Evolutionary conservation across 73 alveolate species (phyloP).

Genomic region (Paramecium primaurelia): DNA sequence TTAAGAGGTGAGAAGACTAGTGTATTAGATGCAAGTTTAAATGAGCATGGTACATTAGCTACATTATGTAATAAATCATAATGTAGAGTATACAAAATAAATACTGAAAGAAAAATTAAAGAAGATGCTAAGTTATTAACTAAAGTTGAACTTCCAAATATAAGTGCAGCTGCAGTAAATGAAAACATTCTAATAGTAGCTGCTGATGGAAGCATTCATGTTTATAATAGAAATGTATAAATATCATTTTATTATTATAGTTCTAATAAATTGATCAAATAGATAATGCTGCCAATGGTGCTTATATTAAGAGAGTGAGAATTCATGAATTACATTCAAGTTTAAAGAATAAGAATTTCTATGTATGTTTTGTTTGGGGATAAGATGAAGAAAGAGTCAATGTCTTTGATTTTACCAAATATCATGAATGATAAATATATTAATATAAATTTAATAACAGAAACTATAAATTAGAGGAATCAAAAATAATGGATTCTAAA

Average conservation of each 20-base stretch:
- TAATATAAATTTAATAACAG: neutral
- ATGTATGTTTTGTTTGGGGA: neutral
- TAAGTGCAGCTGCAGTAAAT: neutral
- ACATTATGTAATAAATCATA: neutral
- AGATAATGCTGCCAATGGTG: neutral
- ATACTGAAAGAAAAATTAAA: neutral
- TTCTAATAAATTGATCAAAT: neutral
- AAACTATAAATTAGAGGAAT: neutral
- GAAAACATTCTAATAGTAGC: neutral
- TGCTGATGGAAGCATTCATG: neutral
- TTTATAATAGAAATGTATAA: neutral
- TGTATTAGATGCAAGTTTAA: neutral
- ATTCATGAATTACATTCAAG: neutral
- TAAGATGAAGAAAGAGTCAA: neutral
- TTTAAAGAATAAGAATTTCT: neutral
- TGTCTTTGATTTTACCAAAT: neutral
- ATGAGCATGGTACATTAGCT: neutral
- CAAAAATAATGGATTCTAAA: neutral
- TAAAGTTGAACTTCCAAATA: neutral
- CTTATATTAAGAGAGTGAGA: neutral
- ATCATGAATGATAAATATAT: neutral
- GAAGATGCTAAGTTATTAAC: neutral
- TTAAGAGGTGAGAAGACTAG: conserved; percentile 35
- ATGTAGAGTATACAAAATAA: neutral
- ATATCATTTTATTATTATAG: neutral